Evolutionary conservation across 1,284 basidiomycete genomes (phyloP).

Genomic region (Ganoderma meredithae): DNA sequence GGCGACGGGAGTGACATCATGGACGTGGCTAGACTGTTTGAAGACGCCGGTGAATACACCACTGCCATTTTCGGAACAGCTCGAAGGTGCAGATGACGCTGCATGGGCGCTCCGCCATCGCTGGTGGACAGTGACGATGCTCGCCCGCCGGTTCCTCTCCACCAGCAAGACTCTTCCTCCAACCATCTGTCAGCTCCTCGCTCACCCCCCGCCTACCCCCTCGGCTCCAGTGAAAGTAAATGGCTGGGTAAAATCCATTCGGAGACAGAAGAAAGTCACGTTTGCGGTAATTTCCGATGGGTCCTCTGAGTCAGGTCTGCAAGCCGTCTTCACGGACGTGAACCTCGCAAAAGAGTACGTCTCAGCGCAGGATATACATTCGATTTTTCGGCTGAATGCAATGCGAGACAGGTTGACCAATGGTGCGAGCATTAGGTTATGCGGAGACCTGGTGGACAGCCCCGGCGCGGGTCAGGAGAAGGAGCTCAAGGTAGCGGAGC

Average conservation of each 20-base stretch:
- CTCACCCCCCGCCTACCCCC: conserved; percentile 32
- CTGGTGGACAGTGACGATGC: conserved; percentile 30
- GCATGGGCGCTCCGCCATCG: conserved; percentile 15
- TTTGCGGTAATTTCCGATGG: conserved; percentile 90
- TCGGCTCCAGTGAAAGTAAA: conserved; percentile 50
- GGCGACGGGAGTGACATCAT: conserved; percentile 26
- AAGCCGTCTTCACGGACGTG: conserved; percentile 75
- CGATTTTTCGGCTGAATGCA: not conserved
- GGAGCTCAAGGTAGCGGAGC: conserved; percentile 76
- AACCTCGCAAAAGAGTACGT: conserved; percentile 47
- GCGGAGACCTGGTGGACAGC: conserved; percentile 71
- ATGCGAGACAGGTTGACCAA: conserved; percentile 62
- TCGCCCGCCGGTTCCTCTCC: conserved; percentile 38
- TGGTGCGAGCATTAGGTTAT: conserved; percentile 75
- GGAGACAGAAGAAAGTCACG: conserved; percentile 86
- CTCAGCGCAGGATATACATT: not conserved
- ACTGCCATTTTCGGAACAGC: conserved; percentile 26
- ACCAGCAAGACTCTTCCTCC: conserved; percentile 47
- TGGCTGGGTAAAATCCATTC: conserved; percentile 87
- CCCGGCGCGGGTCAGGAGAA: conserved; percentile 74
- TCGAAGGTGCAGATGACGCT: conserved; percentile 21
- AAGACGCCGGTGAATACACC: conserved; percentile 22
- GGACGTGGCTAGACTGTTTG: not conserved
- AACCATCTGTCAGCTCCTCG: conserved; percentile 66
- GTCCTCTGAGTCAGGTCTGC: conserved; percentile 69